Evolutionary conservation across 805 yeast genomes (phyloP).

Genomic region (Lachancea dasiensis): DNA sequence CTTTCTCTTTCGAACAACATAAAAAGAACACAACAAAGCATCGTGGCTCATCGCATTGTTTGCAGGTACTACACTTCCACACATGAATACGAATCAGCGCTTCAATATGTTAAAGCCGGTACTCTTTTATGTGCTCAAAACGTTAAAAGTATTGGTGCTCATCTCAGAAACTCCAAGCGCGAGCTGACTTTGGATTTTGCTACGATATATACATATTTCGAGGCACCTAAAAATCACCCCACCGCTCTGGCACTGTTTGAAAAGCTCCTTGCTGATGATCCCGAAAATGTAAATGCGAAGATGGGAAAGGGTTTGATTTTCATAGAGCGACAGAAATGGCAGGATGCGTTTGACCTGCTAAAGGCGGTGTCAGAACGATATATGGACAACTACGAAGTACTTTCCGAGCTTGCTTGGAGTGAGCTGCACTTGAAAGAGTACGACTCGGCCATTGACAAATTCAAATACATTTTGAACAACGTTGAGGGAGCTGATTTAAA

Average conservation of each 20-base stretch:
- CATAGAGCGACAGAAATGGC: conserved; percentile 55
- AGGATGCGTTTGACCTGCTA: conserved; percentile 50
- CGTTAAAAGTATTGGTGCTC: conserved; percentile 41
- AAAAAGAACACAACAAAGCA: conserved; percentile 38
- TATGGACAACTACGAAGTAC: conserved; percentile 54
- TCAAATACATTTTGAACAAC: conserved; percentile 25
- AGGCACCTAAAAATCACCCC: conserved; percentile 82
- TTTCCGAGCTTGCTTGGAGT: conserved; percentile 76
- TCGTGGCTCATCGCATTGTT: conserved; percentile 61
- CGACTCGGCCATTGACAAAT: conserved; percentile 35
- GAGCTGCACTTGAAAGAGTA: conserved; percentile 50
- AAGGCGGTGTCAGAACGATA: conserved; percentile 41
- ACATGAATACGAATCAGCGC: conserved; percentile 58
- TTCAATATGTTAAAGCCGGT: conserved; percentile 55
- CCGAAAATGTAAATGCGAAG: conserved; percentile 51
- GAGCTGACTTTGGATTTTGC: conserved; percentile 66
- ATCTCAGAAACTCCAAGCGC: conserved; percentile 46
- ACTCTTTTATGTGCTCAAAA: conserved; percentile 47
- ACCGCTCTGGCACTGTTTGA: conserved; percentile 71
- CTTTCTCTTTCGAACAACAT: conserved; percentile 48
- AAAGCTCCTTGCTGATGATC: conserved; percentile 43
- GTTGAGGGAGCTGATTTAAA: conserved; percentile 47
- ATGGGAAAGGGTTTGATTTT: conserved; percentile 79
- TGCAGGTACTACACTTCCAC: conserved; percentile 53
- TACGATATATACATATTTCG: conserved; percentile 71